Base-by-base conservation (phyloP, 306 rosid genomes). In the Trifolium subterraneum region DNA sequence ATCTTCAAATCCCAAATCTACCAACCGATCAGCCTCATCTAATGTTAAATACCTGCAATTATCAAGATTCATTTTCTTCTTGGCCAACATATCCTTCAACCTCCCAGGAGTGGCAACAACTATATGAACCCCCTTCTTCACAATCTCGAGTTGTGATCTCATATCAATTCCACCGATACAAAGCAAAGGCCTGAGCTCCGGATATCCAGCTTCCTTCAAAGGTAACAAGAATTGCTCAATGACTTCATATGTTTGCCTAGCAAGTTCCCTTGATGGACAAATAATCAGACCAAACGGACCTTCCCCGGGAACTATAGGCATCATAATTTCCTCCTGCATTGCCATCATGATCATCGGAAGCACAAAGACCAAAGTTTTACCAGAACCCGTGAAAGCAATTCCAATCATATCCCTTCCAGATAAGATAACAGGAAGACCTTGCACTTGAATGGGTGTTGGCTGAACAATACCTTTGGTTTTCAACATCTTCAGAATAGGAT, bases 51-150 rank as follows among this genome's bases (percentile, higher is more conserved):
- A 93, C 87, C 97, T 84, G 68, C 98, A 93, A 78, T 83, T 89
- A 55, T 93, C 90, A 29, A 93, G 98, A 78, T 68, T 91, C 97
- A 91, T 93, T 82, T 91, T 93, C 78, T 89, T 89, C 90, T 93
- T 93, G 19, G 97, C 96, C 81, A 93, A 75, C 98, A 91, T 85
- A 84, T 93, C 98, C 85, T 93, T 93, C 82, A 93, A 84, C 78
- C 96, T 91, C 75, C 98, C 97, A 19, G 96, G 96, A 16, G 98
- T 93, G 70, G 96, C 98, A 77, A 91, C 98, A 83, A 93, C 97
- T 15, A 93, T 86, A 87, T 93, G 98, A 78, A 93, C 97, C 78
- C 96, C 97, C 80, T 80, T 91, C 84, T 90, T 89, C 79, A 93
- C 96, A 78, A 91, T 67, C 36, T 93, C 97, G 20, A 93, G 82